phyloP scores from a whole-genome alignment of 75 land plant species.

The Ceratopteris richardii region DNA sequence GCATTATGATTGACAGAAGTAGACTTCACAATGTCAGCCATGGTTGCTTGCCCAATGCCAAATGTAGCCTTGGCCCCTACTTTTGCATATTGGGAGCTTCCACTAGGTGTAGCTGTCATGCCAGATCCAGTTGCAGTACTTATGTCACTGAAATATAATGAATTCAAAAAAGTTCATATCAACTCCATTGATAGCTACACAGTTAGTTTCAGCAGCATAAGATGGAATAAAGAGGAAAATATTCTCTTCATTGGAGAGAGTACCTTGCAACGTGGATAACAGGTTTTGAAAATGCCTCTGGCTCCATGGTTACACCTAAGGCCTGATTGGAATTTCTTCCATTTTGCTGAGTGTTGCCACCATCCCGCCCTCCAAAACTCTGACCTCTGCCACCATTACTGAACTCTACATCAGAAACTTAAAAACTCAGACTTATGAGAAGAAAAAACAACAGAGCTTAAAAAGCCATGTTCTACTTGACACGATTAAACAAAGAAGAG shows the following conservation, averaged over 20 bases:
- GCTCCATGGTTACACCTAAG: too few species aligned
- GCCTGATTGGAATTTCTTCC: too few species aligned
- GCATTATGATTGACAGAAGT: neutral
- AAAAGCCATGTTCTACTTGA: neutral
- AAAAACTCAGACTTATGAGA: neutral
- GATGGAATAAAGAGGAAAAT: too few species aligned
- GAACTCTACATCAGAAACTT: neutral
- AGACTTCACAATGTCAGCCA: conserved; percentile 75
- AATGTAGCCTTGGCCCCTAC: conserved; percentile 32
- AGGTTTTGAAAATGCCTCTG: too few species aligned
- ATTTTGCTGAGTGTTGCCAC: conserved; percentile 1
- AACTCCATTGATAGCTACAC: too few species aligned
- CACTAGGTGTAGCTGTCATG: conserved; percentile 16
- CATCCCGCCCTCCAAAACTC: neutral
- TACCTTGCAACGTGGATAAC: too few species aligned
- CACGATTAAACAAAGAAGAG: neutral
- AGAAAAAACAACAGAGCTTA: neutral
- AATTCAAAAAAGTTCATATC: neutral
- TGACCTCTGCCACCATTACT: conserved; percentile 4
- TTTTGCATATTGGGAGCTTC: conserved; percentile 14
- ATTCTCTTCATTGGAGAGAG: too few species aligned
- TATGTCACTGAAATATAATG: conserved; percentile 6
- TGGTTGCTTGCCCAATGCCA: conserved; percentile 53
- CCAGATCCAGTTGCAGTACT: neutral
- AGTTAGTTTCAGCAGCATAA: too few species aligned